A percentile compares a stretch with the other conserved stretches of the same genome.
Conservation (phyloP, 495 filamentous ascomycete genomes). For the Trichoderma parareesei region DNA sequence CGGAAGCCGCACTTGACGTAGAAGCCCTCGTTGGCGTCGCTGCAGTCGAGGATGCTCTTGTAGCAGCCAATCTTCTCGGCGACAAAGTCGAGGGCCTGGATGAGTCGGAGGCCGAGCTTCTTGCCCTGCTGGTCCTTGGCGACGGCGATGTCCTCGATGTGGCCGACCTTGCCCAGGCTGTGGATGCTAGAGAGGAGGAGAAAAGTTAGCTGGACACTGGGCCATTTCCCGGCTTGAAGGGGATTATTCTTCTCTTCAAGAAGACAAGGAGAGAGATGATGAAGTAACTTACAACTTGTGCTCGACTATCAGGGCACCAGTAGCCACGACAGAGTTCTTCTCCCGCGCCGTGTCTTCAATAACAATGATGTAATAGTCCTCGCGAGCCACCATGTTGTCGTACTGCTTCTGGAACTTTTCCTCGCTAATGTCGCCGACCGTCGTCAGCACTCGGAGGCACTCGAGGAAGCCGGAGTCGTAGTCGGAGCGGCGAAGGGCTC, state of each 20-base stretch:
- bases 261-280: background rate
- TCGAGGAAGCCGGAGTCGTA: constrained; percentile 77
- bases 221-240: background rate
- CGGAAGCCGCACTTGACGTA: constrained; percentile 98
- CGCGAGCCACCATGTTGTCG: constrained; percentile 71
- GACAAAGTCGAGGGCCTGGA: constrained; percentile 87
- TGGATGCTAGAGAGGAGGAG: constrained; percentile 48
- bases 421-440: constrained; percentile 78
- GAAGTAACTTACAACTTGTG: constrained; percentile 58
- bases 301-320: constrained; percentile 79
- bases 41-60: constrained; percentile 63
- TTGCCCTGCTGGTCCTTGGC: constrained; percentile 91
- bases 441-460: constrained; percentile 82
- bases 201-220: constrained; percentile 12
- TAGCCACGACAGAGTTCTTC: constrained; percentile 62
- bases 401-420: constrained; percentile 70
- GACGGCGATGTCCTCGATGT: constrained; percentile 98
- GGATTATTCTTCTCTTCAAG: too few species aligned
- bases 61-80: constrained; percentile 82
- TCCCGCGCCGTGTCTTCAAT: constrained; percentile 57
- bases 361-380: constrained; percentile 78
- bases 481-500: constrained; percentile 70
- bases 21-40: constrained; percentile 84
- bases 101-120: constrained; percentile 86
- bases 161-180: constrained; percentile 70